phyloP scores from a whole-genome alignment of 108 stramenopile species.

The Nitzschia palea region DNA sequence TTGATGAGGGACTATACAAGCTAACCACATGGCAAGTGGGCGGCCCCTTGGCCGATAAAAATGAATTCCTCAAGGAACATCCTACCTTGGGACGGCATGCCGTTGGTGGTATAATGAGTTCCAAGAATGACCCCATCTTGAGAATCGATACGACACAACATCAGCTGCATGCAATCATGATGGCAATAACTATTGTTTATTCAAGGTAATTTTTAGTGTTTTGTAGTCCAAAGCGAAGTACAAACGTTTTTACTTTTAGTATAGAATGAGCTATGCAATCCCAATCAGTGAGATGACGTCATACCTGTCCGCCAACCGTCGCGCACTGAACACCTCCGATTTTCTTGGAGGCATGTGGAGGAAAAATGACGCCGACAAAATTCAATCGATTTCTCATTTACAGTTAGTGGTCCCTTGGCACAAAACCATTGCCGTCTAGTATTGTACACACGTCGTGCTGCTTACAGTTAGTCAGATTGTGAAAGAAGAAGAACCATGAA shows the following conservation, averaged over 20 bases:
- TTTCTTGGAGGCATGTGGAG: background rate
- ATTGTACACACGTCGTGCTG: too few relatives aligned
- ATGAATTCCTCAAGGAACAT: conserved; percentile 7
- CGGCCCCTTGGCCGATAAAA: conserved; percentile 22
- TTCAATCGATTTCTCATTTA: too few relatives aligned
- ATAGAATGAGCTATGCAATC: too few relatives aligned
- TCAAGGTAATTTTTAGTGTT: too few relatives aligned
- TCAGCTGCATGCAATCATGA: conserved; percentile 31
- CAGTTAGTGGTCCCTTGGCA: too few relatives aligned
- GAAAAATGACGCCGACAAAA: conserved; percentile 4
- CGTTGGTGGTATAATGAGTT: conserved; percentile 29
- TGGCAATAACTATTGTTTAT: conserved; percentile 8
- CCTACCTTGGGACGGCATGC: conserved; percentile 15
- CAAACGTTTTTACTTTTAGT: too few relatives aligned
- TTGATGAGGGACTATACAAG: conserved; percentile 28
- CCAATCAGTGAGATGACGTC: too few relatives aligned
- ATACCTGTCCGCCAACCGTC: background rate
- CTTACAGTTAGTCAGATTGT: too few relatives aligned
- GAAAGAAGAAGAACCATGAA: background rate
- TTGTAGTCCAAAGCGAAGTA: too few relatives aligned
- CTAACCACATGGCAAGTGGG: conserved; percentile 24
- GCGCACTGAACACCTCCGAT: background rate
- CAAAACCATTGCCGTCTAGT: too few relatives aligned
- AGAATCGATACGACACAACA: conserved; percentile 35
- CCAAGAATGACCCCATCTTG: conserved; percentile 4